A percentile compares a stretch with the other conserved stretches of the same genome.
These are phyloP conservation scores for Leccinum disarticulatum DNA, from an alignment of 768 basidiomycete genomes.

Conservation along the genomic window DNA sequence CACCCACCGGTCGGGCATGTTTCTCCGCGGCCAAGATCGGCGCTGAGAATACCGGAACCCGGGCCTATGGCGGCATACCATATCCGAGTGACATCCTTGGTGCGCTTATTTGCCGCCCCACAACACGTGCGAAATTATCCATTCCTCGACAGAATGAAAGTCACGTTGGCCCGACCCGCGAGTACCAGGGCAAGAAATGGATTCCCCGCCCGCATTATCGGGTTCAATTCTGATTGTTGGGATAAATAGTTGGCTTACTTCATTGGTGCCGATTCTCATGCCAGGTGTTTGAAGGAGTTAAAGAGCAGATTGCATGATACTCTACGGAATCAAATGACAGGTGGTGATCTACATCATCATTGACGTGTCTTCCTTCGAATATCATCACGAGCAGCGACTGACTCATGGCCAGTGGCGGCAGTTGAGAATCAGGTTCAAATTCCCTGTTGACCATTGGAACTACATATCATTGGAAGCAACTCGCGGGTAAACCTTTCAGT, in stretches of 20 bases:
- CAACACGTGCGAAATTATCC: background rate
- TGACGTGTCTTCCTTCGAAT: background rate
- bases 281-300: background rate
- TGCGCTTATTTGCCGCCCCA: background rate
- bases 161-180: background rate
- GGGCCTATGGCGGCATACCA: background rate
- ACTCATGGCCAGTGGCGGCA: conserved; percentile 31
- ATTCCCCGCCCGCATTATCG: background rate
- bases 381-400: conserved; percentile 11
- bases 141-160: conserved; percentile 4
- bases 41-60: background rate
- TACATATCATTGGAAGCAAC: conserved; percentile 30
- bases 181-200: background rate
- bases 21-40: background rate
- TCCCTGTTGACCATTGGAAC: conserved; percentile 37
- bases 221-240: background rate
- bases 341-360: background rate
- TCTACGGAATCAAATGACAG: background rate
- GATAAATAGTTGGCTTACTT: background rate
- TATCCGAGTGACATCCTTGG: background rate
- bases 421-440: conserved; percentile 16
- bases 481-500: conserved; percentile 30
- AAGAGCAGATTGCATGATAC: background rate
- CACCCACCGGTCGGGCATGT: background rate
- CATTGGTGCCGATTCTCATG: background rate